Evolutionary conservation across 2,329 filamentous ascomycete genomes (phyloP), one percentile per base, ranked within the genome.

Genomic region (Clarireedia sp.): DNA sequence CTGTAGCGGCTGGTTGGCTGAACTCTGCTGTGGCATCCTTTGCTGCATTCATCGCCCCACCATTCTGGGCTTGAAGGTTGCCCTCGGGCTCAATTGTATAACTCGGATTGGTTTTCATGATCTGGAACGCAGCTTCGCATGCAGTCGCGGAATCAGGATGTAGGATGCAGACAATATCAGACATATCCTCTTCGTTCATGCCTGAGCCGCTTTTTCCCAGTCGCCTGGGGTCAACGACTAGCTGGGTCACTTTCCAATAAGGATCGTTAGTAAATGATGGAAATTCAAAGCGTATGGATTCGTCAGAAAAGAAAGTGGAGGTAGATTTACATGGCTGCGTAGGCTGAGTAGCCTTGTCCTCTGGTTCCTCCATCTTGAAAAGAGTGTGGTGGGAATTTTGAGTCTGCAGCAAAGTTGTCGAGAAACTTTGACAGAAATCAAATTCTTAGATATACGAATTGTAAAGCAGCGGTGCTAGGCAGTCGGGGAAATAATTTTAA

Each of bases 111-210:
- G 66, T 60, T 9, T 71, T 61, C 10, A 79, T 76, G 19, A 82
- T 81, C 2, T 75, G 71, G 43, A 75, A 71, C 10, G 62, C 83
- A 63, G 91, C 87, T 60, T 77, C 75, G 60, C 86, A 84, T 19
- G 92, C 89, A 21, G 81, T 79, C 40, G 82, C 76, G 2, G 90
- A 89, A 61, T 82, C 82, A 10, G 92, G 91, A 63, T 95, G 85
- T 26, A 97, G 79, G 56, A 96, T 83, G 72, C 90, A 95, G 61
- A 96, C 82, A 63, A 96, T 89, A 71, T 96, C 91, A 59, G 89
- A 82, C 49, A 94, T 81, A 69, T 96, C 91, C 61, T 88, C 81
- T 63, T 91, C 86, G 52, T 81, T 86, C 59, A 96, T 83, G 55
- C 89, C 89, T 41, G 89, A 94, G 68, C 89, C 88, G 70, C 89